phyloP scores from a whole-genome alignment of 805 yeast genomes.

The Saturnispora quitensis region DNA sequence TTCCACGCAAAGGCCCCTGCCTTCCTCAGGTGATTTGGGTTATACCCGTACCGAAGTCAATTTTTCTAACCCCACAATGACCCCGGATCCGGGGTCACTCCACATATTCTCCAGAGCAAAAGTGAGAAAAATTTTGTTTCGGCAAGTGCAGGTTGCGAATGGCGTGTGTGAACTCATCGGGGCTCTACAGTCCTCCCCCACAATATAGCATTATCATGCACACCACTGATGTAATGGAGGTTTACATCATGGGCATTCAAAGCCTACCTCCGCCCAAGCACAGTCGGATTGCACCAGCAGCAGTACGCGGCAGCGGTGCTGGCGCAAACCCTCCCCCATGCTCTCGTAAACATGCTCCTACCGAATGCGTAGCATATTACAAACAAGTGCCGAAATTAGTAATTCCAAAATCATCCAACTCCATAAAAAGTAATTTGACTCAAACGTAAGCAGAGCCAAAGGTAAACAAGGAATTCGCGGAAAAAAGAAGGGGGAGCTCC shows the following conservation, averaged over 20 bases:
- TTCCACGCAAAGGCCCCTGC: background rate
- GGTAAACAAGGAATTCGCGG: background rate
- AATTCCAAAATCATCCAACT: background rate
- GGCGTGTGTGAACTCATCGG: background rate
- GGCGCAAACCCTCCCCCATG: background rate
- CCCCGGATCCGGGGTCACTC: slow-evolving; percentile 2
- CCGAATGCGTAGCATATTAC: background rate
- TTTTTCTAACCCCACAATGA: background rate
- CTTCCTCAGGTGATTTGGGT: background rate
- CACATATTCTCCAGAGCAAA: background rate
- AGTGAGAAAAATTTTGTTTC: background rate
- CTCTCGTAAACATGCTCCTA: background rate
- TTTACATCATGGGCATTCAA: background rate
- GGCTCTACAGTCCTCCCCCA: background rate
- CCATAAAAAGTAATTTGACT: background rate
- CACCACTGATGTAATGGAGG: background rate
- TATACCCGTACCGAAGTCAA: too few species aligned
- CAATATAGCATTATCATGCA: background rate
- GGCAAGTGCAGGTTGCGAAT: background rate
- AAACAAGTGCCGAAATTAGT: background rate
- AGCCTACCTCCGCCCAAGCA: background rate
- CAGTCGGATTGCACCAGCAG: background rate
- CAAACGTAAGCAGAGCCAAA: background rate
- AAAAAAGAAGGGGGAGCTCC: background rate
- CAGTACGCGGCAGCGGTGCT: too few species aligned